Evolutionary conservation across 2,329 filamentous ascomycete genomes (phyloP).

Genomic region (Cladosporium sp.): DNA sequence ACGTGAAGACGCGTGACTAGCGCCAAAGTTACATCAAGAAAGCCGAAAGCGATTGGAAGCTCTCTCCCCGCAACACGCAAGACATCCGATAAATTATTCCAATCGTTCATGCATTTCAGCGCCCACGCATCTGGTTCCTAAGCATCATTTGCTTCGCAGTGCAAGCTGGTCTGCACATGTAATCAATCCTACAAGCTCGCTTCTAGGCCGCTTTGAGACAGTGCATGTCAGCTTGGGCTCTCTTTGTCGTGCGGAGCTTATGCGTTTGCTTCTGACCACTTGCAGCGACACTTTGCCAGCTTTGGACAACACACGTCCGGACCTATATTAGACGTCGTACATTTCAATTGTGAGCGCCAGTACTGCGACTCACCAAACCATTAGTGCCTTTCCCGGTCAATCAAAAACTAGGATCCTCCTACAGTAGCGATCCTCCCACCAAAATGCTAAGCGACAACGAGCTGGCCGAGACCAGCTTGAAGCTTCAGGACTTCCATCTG

Average conservation of each 20-base stretch:
- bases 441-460: slow-evolving; percentile 26
- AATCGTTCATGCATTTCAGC: background rate
- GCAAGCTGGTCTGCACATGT: background rate
- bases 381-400: background rate
- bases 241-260: slow-evolving; percentile 5
- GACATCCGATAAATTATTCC: background rate
- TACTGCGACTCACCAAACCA: background rate
- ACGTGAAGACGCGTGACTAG: background rate
- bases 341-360: background rate
- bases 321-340: background rate
- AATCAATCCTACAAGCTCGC: background rate
- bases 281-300: background rate
- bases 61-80: background rate
- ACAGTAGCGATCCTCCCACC: background rate
- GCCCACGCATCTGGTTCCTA: background rate
- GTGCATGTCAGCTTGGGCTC: slow-evolving; percentile 3
- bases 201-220: slow-evolving; percentile 2
- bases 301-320: background rate
- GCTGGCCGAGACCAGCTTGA: slow-evolving; percentile 21
- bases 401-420: background rate
- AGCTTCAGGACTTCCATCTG: slow-evolving; percentile 31
- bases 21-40: background rate
- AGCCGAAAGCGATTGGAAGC: background rate
- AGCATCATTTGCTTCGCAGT: background rate
- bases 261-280: background rate